Base-by-base conservation (phyloP, 805 yeast species). In the Brettanomyces anomalus region DNA sequence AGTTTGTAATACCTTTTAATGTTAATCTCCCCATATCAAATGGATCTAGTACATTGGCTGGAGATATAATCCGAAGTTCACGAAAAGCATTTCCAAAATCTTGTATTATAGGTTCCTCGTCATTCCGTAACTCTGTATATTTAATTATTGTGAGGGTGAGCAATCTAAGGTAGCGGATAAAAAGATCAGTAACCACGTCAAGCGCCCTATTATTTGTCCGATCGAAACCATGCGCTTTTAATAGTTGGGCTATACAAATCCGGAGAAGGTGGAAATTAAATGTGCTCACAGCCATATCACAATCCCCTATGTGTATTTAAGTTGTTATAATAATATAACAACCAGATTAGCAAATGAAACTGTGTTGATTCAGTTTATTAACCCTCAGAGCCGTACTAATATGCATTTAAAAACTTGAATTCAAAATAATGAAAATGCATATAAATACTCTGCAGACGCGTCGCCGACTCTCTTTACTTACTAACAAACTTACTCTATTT, bases 151-250 rank as follows among this genome's bases (percentile, higher is more conserved):
- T 76, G 11, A 62, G 50, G 2, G 79, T 60, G 17, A 90, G 55
- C 15, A 79, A 62, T 39, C 66, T 65, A 36, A 90, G 60, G 56
- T 79, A 81, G 44, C 82, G 72, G 15, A 84, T 64, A 56, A 82
- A 78, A 2, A 90, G 55, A 54, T 88, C 96, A 0, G 95, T 80
- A n/a, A 88, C 51, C 2, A 79, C 71, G 54, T 87, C 89, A 8
- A 90, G 67, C 1, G 83, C 74, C 6, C 76, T 68, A 6, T 90
- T 85, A 41, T 79, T 70, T 49, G 89, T 79, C 52, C 79, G 72
- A 47, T 86, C 96, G 54, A 88, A 86, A 0, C 98, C 98, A 26
- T 79, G 75, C 0, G 93, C 78, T 47, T 86, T 78, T 41, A 90
- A 70, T 4, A 81, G 65, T 62, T 81, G 80, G 1, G 74, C 69